Evolutionary conservation across 2,329 filamentous ascomycete species (phyloP), one percentile per base, ranked within the genome.

Genomic region (Aspergillus viridinutans): DNA sequence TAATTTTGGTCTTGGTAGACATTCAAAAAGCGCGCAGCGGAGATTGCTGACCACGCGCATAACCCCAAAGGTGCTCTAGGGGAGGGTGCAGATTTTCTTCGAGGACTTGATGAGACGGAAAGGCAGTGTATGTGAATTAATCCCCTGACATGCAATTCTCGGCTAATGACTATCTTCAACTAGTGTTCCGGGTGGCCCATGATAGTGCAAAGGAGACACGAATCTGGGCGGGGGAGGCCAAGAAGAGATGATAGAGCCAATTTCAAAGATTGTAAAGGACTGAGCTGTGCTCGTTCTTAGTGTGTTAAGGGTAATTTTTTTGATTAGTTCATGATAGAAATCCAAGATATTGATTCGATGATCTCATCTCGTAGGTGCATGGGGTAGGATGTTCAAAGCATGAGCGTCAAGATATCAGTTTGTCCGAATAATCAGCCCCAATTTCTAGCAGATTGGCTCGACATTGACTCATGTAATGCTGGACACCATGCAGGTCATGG

Each of bases 101-200:
- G 90, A 29, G 92, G 92, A 0, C 74, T 99, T 55, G 94, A 97
- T 68, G 92, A 97, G 77, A 92, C 86, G 74, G 94, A 99, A 78
- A 83, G 92, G 64, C 83, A 82, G 58, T 68, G 84, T 86, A 69
- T 69, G 65, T 62, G 54, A 17, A 52, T 3, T 48, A 55, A 21
- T 32, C 17, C 21, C 25, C 48, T 21, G 5, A 35, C 7, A 51
- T 47, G 25, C 28, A 10, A 29, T 50, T 28, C 6, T 49, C 50
- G 32, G 38, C 49, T 55, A 28, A 38, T 59, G 20, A 61, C 58
- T 71, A 58, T 71, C 53, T 21, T 21, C 45, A 12, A 43, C 20
- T 66, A 81, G 78, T 93, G 61, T 93, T 93, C 69, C 82, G 88
- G 49, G 84, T 84, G 58, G 86, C 87, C 0, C 90, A 92, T 69